Conservation (phyloP, 768 basidiomycete genomes). For the Naematelia aurantialba region DNA sequence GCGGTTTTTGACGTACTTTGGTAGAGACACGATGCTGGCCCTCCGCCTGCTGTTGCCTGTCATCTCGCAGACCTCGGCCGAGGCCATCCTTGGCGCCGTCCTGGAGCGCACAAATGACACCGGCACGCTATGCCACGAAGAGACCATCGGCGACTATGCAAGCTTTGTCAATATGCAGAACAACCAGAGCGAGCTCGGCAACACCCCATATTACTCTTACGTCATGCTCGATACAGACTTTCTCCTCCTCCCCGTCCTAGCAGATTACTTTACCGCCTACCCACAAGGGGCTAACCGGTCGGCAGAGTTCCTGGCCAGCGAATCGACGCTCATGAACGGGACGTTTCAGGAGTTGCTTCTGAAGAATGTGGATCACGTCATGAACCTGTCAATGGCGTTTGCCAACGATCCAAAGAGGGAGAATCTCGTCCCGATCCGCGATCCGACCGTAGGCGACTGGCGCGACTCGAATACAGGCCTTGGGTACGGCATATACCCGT, state of each 20-base stretch:
- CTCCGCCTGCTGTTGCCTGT: constrained; percentile 54
- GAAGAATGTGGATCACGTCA: constrained; percentile 53
- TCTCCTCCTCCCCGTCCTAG: constrained; percentile 53
- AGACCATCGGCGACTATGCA: constrained; percentile 52
- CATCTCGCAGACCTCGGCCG: constrained; percentile 52
- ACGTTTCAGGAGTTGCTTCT: constrained; percentile 53
- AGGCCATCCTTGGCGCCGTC: constrained; percentile 55
- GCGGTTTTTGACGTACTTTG: constrained; percentile 53
- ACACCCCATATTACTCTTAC: constrained; percentile 49
- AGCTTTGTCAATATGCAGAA: constrained; percentile 54
- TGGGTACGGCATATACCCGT: constrained; percentile 54
- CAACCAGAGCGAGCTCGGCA: constrained; percentile 51
- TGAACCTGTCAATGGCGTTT: constrained; percentile 53
- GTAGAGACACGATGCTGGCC: constrained; percentile 54
- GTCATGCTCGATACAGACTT: constrained; percentile 56
- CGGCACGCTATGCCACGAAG: constrained; percentile 55
- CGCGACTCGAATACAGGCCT: constrained; percentile 54
- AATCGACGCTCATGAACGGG: constrained; percentile 53
- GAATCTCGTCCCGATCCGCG: constrained; percentile 52
- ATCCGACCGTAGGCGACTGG: constrained; percentile 55
- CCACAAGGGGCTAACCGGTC: constrained; percentile 53
- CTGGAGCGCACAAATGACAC: constrained; percentile 54
- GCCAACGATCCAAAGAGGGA: constrained; percentile 40
- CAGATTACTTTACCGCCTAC: constrained; percentile 55
- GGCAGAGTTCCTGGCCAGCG: constrained; percentile 46